phyloP scores from a whole-genome alignment of 2,329 filamentous ascomycete genomes.

The Diaporthe eres region DNA sequence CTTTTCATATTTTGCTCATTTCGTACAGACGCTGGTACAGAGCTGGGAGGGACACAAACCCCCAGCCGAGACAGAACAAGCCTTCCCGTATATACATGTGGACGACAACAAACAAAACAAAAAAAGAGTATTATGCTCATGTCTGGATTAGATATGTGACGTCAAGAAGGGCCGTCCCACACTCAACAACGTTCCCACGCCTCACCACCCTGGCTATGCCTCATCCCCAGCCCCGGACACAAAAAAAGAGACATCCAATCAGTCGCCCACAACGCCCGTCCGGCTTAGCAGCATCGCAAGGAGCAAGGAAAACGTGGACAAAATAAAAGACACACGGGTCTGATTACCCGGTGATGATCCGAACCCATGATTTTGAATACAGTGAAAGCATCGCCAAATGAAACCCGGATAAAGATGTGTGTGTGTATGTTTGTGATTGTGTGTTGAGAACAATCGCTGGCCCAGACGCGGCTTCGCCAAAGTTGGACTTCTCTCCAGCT shows the following conservation, averaged over 20 bases:
- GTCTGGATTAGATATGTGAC: slow-evolving; percentile 28
- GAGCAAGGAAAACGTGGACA: slow-evolving; percentile 14
- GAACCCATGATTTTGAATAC: slow-evolving; percentile 17
- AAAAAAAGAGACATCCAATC: neutral
- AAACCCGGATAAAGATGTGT: slow-evolving; percentile 10
- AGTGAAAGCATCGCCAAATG: slow-evolving; percentile 8
- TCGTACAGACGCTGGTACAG: slow-evolving; percentile 20
- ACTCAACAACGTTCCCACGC: neutral
- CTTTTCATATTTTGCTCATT: slow-evolving; percentile 25
- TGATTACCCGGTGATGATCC: slow-evolving; percentile 17
- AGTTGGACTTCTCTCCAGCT: neutral
- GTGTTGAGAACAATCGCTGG: neutral
- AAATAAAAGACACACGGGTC: slow-evolving; percentile 12
- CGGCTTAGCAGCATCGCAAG: slow-evolving; percentile 9
- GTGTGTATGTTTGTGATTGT: neutral
- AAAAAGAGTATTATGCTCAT: slow-evolving; percentile 30
- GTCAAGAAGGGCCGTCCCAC: neutral
- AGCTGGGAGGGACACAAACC: slow-evolving; percentile 13
- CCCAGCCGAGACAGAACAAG: neutral
- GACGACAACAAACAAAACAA: slow-evolving; percentile 12
- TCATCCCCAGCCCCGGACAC: neutral
- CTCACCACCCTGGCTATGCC: slow-evolving; percentile 7
- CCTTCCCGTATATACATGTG: slow-evolving; percentile 22
- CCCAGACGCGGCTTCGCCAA: neutral
- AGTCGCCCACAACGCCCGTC: slow-evolving; percentile 25